Percentiles rank a stretch among this genome's conserved stretches.
These are phyloP conservation scores for Hypoxylon sp. DNA, from an alignment of 2,329 filamentous ascomycete genomes.

Conservation along the genomic window DNA sequence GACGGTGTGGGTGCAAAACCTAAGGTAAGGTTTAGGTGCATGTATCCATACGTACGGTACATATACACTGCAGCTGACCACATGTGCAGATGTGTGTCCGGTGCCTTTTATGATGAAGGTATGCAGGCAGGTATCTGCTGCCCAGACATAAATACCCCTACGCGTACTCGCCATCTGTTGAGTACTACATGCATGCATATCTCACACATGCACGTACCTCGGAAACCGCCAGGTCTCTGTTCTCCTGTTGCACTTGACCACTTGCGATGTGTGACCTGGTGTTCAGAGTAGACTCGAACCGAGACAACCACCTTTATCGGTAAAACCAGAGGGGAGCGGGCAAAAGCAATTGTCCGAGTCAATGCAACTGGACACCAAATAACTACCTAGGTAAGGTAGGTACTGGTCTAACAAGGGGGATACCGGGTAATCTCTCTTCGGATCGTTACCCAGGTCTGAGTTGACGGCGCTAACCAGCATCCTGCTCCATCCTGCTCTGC, in stretches of 20 bases:
- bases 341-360: constrained; percentile 14
- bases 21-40: too few relatives aligned
- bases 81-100: too few relatives aligned
- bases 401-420: neutral
- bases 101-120: too few relatives aligned
- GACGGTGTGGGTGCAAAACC: too few relatives aligned
- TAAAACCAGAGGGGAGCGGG: neutral
- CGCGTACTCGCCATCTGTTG: too few relatives aligned
- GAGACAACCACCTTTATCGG: constrained; percentile 21
- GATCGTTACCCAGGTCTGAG: neutral
- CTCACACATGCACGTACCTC: neutral
- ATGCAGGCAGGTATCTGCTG: too few relatives aligned
- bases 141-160: too few relatives aligned
- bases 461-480: neutral
- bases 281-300: constrained; percentile 2
- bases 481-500: neutral
- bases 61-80: too few relatives aligned
- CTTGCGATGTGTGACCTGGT: neutral
- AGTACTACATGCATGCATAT: neutral
- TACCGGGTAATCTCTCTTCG: neutral
- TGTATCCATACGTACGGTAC: too few relatives aligned
- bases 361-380: neutral
- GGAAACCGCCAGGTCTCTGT: neutral
- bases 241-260: constrained; percentile 1
- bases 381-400: neutral